Percentiles rank a stretch among this genome's conserved stretches.
phyloP scores from a whole-genome alignment of 148 eudicot genomes.

The Cornus suecica region DNA sequence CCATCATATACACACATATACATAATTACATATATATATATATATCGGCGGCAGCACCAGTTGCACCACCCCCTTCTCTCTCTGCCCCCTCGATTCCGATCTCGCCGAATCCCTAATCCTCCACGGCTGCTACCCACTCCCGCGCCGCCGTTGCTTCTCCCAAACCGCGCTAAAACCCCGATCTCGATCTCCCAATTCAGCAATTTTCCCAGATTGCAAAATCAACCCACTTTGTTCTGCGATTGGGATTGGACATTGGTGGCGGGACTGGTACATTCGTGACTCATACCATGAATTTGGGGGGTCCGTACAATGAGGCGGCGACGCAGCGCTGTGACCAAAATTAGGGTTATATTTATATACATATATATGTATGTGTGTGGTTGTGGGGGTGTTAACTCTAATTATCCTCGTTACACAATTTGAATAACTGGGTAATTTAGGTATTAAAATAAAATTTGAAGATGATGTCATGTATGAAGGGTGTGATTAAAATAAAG shows the following conservation, averaged over 20 bases:
- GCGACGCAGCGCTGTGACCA: too few species aligned
- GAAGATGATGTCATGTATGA: too few species aligned
- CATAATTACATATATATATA: too few species aligned
- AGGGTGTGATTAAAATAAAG: too few species aligned
- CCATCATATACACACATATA: too few species aligned
- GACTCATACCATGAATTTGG: slow-evolving; percentile 63
- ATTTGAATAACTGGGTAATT: too few species aligned
- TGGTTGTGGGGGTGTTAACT: too few species aligned
- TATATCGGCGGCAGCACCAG: too few species aligned
- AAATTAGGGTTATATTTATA: too few species aligned
- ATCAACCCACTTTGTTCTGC: slow-evolving; percentile 23
- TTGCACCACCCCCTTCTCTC: slow-evolving; percentile 48
- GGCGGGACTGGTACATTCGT: slow-evolving; percentile 79
- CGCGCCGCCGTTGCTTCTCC: slow-evolving; percentile 71
- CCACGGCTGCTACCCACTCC: slow-evolving; percentile 87
- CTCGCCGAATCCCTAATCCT: slow-evolving; percentile 72
- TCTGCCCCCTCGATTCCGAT: slow-evolving; percentile 46
- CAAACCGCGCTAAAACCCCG: slow-evolving; percentile 35
- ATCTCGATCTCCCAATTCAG: slow-evolving; percentile 65
- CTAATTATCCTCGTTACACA: too few species aligned
- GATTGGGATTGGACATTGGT: slow-evolving; percentile 71
- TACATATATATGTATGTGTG: too few species aligned
- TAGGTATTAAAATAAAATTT: too few species aligned
- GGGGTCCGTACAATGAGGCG: slow-evolving; percentile 70
- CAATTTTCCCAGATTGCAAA: slow-evolving; percentile 48